phyloP scores from a whole-genome alignment of 2,329 filamentous ascomycete genomes.

The Microcyclosporella mali region DNA sequence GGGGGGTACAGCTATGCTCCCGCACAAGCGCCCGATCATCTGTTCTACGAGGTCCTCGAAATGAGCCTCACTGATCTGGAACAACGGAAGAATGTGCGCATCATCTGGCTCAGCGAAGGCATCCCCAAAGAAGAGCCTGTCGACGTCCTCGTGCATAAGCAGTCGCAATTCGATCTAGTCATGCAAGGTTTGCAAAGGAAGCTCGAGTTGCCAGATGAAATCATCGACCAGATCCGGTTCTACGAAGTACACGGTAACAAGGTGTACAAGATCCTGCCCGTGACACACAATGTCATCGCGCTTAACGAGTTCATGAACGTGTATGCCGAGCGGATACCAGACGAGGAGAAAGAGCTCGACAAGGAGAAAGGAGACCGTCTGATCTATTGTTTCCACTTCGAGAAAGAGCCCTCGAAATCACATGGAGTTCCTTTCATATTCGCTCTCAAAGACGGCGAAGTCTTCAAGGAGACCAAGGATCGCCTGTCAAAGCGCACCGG shows the following conservation, averaged over 20 bases:
- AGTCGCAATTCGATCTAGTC: conserved; percentile 71
- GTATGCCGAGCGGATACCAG: conserved; percentile 73
- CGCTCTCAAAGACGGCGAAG: conserved; percentile 74
- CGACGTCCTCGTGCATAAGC: conserved; percentile 83
- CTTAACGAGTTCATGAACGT: conserved; percentile 81
- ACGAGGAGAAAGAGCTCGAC: conserved; percentile 49
- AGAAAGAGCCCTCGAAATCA: conserved; percentile 74
- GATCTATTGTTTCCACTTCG: conserved; percentile 85
- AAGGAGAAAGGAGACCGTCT: conserved; percentile 48
- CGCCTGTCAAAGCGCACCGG: conserved; percentile 87
- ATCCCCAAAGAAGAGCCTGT: conserved; percentile 82
- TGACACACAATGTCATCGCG: conserved; percentile 66
- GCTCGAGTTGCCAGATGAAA: conserved; percentile 69
- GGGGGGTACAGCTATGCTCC: conserved; percentile 61
- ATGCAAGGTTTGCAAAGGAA: conserved; percentile 73
- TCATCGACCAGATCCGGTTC: conserved; percentile 65
- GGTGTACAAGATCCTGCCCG: conserved; percentile 69
- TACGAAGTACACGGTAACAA: conserved; percentile 80
- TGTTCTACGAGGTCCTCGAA: conserved; percentile 91
- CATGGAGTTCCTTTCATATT: conserved; percentile 93
- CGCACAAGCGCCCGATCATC: conserved; percentile 56
- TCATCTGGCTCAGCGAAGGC: conserved; percentile 82
- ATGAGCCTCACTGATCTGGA: conserved; percentile 91
- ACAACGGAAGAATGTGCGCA: conserved; percentile 78
- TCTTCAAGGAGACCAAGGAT: conserved; percentile 87